Evolutionary conservation across 441 rosid genomes (phyloP).

Genomic region (Pelargonium citronellum): DNA sequence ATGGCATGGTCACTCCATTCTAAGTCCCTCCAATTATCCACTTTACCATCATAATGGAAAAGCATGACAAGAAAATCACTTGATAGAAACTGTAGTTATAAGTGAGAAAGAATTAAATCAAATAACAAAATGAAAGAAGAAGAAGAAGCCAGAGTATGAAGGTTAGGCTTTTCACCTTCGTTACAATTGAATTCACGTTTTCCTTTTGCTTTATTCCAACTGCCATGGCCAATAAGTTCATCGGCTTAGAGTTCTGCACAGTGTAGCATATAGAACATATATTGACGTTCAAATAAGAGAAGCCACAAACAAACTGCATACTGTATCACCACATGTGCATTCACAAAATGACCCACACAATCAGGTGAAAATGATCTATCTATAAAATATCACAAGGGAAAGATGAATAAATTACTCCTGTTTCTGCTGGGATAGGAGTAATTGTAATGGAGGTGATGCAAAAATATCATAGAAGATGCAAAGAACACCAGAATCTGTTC

Average conservation of each 20-base stretch:
- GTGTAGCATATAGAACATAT: slow-evolving; percentile 4
- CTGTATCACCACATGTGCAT: not conserved
- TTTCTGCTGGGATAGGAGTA: not conserved
- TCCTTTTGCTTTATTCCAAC: slow-evolving; percentile 72
- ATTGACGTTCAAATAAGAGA: not conserved
- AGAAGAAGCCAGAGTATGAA: not conserved
- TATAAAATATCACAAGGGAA: too few relatives aligned
- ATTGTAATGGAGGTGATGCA: not conserved
- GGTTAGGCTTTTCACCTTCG: slow-evolving; percentile 42
- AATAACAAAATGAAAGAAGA: not conserved
- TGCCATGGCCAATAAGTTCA: slow-evolving; percentile 61
- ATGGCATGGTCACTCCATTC: slow-evolving; percentile 67
- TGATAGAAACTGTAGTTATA: slow-evolving; percentile 45
- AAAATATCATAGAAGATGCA: not conserved
- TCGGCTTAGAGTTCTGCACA: slow-evolving; percentile 35
- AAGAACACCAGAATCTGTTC: not conserved
- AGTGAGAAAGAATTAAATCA: slow-evolving; percentile 11
- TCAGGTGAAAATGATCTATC: not conserved
- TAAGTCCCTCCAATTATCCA: slow-evolving; percentile 65
- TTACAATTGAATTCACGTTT: slow-evolving; percentile 56
- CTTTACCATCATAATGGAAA: slow-evolving; percentile 75
- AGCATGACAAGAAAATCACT: slow-evolving; percentile 60
- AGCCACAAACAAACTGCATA: not conserved
- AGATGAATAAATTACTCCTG: not conserved
- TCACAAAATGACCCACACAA: not conserved